These are phyloP conservation scores for Allomyces javanicus DNA, from an alignment of 192 early-diverging fungal genomes.

Conservation along the genomic window DNA sequence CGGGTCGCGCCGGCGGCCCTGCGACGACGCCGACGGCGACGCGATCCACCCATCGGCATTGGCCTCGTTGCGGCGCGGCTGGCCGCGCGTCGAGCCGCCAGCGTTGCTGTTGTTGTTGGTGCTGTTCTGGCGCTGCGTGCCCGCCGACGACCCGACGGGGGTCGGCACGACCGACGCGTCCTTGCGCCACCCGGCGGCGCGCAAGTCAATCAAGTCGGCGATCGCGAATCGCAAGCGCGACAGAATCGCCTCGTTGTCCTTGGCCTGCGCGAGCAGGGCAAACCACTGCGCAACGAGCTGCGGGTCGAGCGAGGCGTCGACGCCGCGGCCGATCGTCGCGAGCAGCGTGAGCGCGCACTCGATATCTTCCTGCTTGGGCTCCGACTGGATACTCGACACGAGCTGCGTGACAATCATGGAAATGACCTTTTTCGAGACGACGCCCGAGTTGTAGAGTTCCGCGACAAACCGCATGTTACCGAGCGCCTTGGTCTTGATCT, in stretches of 20 bases:
- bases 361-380: neutral
- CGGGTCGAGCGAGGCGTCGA: neutral
- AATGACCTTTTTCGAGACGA: neutral
- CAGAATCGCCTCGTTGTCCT: neutral
- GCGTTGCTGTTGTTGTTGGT: neutral
- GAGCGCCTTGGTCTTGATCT: neutral
- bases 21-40: neutral
- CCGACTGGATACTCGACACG: neutral
- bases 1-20: neutral
- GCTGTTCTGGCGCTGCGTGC: neutral
- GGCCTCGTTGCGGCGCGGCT: too few relatives aligned
- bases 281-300: neutral
- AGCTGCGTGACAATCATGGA: neutral
- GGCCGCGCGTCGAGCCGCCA: neutral
- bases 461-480: constrained; percentile 1
- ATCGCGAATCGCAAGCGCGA: neutral
- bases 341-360: neutral
- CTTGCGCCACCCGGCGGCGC: neutral
- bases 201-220: neutral
- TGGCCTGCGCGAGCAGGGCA: neutral
- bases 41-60: neutral
- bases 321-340: neutral
- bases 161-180: neutral
- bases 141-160: neutral
- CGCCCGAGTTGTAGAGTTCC: neutral